phyloP scores from a whole-genome alignment of 192 early-diverging fungal genomes.

The Linnemannia hyalina region DNA sequence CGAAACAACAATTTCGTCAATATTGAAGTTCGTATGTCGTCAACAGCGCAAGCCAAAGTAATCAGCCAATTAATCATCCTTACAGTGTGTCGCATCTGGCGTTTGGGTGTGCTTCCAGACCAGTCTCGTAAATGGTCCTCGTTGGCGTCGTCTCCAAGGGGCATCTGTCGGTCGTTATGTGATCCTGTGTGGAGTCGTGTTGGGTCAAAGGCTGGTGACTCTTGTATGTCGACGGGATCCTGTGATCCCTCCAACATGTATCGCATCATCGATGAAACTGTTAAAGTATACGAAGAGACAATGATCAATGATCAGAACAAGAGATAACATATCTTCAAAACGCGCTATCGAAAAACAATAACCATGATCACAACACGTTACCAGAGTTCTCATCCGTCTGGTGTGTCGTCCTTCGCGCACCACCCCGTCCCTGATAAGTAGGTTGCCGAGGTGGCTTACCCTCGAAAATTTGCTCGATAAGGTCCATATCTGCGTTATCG shows the following conservation, averaged over 20 bases:
- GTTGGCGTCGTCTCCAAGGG: slow-evolving; percentile 8
- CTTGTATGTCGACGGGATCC: slow-evolving; percentile 3
- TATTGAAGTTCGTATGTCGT: background rate
- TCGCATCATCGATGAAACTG: slow-evolving; percentile 24
- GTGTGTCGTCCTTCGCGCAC: background rate
- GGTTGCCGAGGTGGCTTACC: slow-evolving; percentile 2
- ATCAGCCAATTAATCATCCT: background rate
- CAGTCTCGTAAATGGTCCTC: slow-evolving; percentile 24
- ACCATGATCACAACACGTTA: background rate
- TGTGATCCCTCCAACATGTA: slow-evolving; percentile 23
- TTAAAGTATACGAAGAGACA: background rate
- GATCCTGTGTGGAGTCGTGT: background rate
- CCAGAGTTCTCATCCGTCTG: slow-evolving; percentile 30
- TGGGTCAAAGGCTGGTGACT: slow-evolving; percentile 11
- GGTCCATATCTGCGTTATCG: slow-evolving; percentile 40
- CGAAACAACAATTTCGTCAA: background rate
- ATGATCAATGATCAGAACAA: background rate
- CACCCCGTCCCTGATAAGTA: background rate
- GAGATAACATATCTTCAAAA: background rate
- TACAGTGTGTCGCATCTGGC: background rate
- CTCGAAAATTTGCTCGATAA: slow-evolving; percentile 44
- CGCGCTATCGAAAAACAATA: background rate
- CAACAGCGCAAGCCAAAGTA: background rate
- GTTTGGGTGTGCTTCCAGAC: slow-evolving; percentile 22
- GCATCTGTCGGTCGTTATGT: background rate